Percentiles rank a stretch among this genome's conserved stretches.
Evolutionary conservation across 1,284 basidiomycete genomes (phyloP).

Genomic region (Cutaneotrichosporon sp.): DNA sequence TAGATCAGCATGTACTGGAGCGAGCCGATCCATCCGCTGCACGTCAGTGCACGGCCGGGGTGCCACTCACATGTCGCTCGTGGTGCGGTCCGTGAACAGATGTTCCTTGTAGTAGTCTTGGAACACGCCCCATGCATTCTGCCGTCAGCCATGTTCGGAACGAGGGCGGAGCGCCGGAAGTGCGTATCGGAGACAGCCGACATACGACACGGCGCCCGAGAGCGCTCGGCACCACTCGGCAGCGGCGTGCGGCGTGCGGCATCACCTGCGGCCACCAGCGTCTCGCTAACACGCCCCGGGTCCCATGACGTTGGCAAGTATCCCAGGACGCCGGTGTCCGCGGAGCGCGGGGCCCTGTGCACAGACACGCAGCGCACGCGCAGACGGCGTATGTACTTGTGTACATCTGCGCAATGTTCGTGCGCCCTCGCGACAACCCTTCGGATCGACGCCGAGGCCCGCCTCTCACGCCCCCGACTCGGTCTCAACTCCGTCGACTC

Average conservation of each 20-base stretch:
- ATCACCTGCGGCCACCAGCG: neutral
- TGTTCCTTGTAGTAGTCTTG: slow-evolving; percentile 25
- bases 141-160: slow-evolving; percentile 8
- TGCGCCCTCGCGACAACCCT: no score
- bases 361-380: no score
- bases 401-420: no score
- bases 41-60: slow-evolving; percentile 1
- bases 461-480: no score
- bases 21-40: slow-evolving; percentile 67
- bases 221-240: no score
- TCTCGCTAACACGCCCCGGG: no score
- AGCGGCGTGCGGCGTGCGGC: neutral
- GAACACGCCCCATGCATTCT: slow-evolving; percentile 34
- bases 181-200: neutral
- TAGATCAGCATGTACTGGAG: slow-evolving; percentile 61
- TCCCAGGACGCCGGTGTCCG: no score
- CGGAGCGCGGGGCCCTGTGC: neutral
- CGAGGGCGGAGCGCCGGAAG: neutral
- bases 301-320: no score
- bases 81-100: slow-evolving; percentile 21
- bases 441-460: no score
- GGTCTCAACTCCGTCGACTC: slow-evolving; percentile 18
- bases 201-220: neutral
- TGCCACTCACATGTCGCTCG: slow-evolving; percentile 22
- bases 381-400: no score